phyloP scores from a whole-genome alignment of 129 eudicot genomes.

The Ambrosia trifida region DNA sequence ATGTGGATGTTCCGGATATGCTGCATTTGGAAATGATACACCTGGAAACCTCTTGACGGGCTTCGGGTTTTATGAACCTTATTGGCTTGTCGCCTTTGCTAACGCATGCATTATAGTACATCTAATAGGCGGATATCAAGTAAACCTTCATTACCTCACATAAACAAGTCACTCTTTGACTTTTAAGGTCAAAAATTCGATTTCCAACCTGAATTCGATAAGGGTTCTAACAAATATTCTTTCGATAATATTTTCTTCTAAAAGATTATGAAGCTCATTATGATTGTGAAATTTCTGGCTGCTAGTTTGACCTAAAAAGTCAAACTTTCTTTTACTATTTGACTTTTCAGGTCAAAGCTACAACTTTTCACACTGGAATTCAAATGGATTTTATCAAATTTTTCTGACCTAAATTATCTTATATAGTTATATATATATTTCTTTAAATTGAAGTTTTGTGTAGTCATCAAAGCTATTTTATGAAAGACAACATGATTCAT shows the following conservation, averaged over 20 bases:
- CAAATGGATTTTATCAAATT: neutral
- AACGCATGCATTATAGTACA: conserved; percentile 67
- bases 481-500: neutral
- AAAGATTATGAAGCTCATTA: neutral
- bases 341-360: neutral
- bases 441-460: neutral
- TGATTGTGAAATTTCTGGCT: neutral
- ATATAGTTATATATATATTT: neutral
- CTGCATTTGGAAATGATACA: conserved; percentile 74
- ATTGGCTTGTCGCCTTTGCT: conserved; percentile 70
- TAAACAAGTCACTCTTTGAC: conserved; percentile 6
- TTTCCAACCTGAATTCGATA: neutral
- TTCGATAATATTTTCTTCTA: neutral
- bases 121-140: conserved; percentile 87
- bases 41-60: conserved; percentile 84
- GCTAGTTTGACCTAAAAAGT: neutral
- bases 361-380: neutral
- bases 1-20: conserved; percentile 90
- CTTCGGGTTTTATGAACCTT: conserved; percentile 84
- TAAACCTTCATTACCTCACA: conserved; percentile 27
- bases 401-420: neutral
- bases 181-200: conserved; percentile 11
- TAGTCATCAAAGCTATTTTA: neutral
- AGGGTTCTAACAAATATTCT: neutral
- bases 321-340: neutral